A percentile compares a stretch with the other conserved stretches of the same genome.
Conservation (phyloP, 2,329 filamentous ascomycete species). For the Neonectria punicea region DNA sequence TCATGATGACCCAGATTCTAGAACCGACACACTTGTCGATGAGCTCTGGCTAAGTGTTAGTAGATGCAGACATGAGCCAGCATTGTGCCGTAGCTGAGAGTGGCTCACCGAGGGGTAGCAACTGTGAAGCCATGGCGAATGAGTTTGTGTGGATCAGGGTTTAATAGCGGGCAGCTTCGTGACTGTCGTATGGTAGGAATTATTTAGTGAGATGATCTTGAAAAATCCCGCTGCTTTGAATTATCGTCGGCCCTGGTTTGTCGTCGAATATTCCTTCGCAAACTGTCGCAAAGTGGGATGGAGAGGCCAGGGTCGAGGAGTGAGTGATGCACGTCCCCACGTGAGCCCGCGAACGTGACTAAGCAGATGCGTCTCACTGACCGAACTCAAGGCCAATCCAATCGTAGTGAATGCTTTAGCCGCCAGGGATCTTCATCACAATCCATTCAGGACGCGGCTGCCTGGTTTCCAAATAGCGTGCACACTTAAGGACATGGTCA, state of each 20-base stretch:
- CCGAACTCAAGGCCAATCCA: slow-evolving; percentile 19
- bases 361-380: slow-evolving; percentile 37
- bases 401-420: background rate
- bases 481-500: slow-evolving; percentile 35
- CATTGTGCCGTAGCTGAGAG: background rate
- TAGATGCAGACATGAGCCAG: slow-evolving; percentile 1
- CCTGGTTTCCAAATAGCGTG: slow-evolving; percentile 38
- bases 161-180: background rate
- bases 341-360: slow-evolving; percentile 51
- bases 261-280: slow-evolving; percentile 23
- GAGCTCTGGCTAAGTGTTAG: slow-evolving; percentile 72
- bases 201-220: background rate
- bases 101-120: slow-evolving; percentile 73
- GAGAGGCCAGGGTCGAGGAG: slow-evolving; percentile 34
- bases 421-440: slow-evolving; percentile 21
- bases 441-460: slow-evolving; percentile 44
- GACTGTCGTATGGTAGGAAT: background rate
- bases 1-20: slow-evolving; percentile 99
- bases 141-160: slow-evolving; percentile 19
- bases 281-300: slow-evolving; percentile 44
- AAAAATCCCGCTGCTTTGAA: background rate
- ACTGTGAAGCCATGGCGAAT: slow-evolving; percentile 74
- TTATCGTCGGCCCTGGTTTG: slow-evolving; percentile 14
- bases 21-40: slow-evolving; percentile 99
- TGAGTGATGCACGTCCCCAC: slow-evolving; percentile 45